These are phyloP conservation scores for Anacardium occidentale DNA, from an alignment of 345 rosid species.

Conservation along the genomic window DNA sequence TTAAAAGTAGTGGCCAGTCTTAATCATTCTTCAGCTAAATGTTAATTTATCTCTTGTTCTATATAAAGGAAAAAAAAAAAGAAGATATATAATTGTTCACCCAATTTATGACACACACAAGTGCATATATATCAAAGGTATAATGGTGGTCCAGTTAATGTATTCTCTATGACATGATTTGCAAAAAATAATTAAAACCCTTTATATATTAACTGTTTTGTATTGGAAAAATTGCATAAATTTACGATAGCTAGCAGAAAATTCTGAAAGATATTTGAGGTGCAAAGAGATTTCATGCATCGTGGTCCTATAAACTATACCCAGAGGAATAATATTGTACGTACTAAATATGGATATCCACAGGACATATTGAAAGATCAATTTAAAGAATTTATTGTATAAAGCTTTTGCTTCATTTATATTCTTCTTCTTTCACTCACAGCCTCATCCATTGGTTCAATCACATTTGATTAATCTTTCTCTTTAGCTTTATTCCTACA, in stretches of 20 bases:
- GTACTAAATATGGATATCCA: slow-evolving; percentile 1
- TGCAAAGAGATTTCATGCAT: neutral
- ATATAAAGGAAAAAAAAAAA: too few species aligned
- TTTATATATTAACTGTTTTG: too few species aligned
- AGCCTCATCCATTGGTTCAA: slow-evolving; percentile 9
- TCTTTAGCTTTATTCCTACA: slow-evolving; percentile 26
- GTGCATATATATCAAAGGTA: neutral
- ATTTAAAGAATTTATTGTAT: neutral
- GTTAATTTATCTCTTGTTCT: neutral
- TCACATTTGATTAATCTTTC: slow-evolving; percentile 1
- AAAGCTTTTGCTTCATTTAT: too few species aligned
- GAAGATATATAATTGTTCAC: neutral
- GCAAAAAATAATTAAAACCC: too few species aligned
- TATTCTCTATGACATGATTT: too few species aligned
- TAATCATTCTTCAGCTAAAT: slow-evolving; percentile 2
- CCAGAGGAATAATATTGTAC: slow-evolving; percentile 6
- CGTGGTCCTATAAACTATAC: slow-evolving; percentile 17
- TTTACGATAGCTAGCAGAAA: too few species aligned
- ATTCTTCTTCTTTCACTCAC: slow-evolving; percentile 11
- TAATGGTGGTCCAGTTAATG: slow-evolving; percentile 5
- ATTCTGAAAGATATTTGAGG: too few species aligned
- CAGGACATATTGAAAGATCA: neutral
- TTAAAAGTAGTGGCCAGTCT: slow-evolving; percentile 4
- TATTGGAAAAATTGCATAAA: too few species aligned
- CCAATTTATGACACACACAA: too few species aligned